Percentiles rank a stretch among this genome's conserved stretches.
phyloP scores from a whole-genome alignment of 2,329 filamentous ascomycete genomes.

The Tolypocladium guangdongense region DNA sequence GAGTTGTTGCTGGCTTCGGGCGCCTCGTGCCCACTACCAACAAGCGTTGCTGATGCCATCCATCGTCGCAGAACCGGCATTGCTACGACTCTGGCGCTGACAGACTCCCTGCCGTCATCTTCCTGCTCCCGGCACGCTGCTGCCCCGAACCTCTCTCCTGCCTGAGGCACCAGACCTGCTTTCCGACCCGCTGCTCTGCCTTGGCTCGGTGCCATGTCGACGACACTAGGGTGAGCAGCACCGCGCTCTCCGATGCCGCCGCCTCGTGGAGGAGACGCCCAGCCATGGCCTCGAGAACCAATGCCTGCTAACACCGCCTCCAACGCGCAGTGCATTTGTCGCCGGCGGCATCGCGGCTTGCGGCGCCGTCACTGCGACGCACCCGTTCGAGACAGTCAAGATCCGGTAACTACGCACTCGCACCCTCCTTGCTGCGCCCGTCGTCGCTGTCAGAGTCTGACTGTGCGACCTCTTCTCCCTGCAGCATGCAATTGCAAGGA shows the following conservation, averaged over 20 bases:
- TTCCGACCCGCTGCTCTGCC: background rate
- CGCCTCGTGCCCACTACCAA: background rate
- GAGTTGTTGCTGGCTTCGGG: background rate
- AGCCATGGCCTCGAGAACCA: background rate
- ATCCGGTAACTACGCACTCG: conserved; percentile 56
- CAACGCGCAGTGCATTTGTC: conserved; percentile 61
- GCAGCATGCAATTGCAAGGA: conserved; percentile 86
- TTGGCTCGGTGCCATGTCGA: conserved; percentile 9
- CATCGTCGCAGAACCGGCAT: background rate
- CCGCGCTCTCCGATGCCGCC: background rate
- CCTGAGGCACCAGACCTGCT: background rate
- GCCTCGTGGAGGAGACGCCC: conserved; percentile 6
- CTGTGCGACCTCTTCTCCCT: background rate
- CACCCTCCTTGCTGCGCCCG: background rate
- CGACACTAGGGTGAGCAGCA: conserved; percentile 27
- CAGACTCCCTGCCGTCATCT: background rate
- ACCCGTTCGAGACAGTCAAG: conserved; percentile 98
- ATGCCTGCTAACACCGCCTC: conserved; percentile 6
- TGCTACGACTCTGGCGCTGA: background rate
- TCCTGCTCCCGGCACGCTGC: background rate
- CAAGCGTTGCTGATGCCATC: background rate
- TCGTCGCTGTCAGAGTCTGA: background rate
- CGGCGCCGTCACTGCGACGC: conserved; percentile 92
- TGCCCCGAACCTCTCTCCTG: background rate
- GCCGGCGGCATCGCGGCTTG: conserved; percentile 94